These are phyloP conservation scores for Ustilago bromivora DNA, from an alignment of 1,284 basidiomycete genomes.

Conservation along the genomic window DNA sequence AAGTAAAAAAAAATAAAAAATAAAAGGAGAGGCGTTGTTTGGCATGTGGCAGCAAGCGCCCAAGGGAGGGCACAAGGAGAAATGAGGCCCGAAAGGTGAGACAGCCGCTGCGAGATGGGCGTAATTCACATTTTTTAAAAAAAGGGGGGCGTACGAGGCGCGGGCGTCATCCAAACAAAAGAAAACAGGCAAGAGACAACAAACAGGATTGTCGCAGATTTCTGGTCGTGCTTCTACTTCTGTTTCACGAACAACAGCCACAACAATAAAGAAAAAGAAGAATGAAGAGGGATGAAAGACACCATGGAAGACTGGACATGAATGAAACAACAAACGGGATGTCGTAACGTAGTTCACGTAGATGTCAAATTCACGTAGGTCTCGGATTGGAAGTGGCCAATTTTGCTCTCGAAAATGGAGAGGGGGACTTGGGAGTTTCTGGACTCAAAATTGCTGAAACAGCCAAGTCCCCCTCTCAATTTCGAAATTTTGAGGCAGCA, in stretches of 20 bases:
- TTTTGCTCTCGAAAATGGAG: no score
- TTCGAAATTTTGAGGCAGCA: no score
- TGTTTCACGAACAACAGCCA: constrained; percentile 2
- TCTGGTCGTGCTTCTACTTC: neutral
- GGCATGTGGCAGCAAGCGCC: constrained; percentile 2
- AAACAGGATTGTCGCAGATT: constrained; percentile 26
- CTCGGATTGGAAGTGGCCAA: no score
- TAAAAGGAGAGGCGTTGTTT: neutral
- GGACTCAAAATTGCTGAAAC: no score
- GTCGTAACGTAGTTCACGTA: no score
- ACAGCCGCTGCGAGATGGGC: constrained; percentile 14
- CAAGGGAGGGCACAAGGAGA: neutral
- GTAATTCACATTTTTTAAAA: neutral
- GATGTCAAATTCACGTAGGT: no score
- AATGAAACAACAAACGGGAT: neutral
- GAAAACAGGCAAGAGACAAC: constrained; percentile 14
- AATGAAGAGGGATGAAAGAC: neutral
- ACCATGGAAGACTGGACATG: constrained; percentile 1
- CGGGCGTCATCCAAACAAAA: neutral
- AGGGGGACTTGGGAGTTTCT: no score
- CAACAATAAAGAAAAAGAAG: neutral
- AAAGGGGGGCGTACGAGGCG: neutral
- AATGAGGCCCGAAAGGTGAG: neutral
- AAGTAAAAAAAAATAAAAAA: neutral
- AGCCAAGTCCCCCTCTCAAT: no score